Conservation (phyloP, 2,329 filamentous ascomycete genomes). For the Apiospora sp. region DNA sequence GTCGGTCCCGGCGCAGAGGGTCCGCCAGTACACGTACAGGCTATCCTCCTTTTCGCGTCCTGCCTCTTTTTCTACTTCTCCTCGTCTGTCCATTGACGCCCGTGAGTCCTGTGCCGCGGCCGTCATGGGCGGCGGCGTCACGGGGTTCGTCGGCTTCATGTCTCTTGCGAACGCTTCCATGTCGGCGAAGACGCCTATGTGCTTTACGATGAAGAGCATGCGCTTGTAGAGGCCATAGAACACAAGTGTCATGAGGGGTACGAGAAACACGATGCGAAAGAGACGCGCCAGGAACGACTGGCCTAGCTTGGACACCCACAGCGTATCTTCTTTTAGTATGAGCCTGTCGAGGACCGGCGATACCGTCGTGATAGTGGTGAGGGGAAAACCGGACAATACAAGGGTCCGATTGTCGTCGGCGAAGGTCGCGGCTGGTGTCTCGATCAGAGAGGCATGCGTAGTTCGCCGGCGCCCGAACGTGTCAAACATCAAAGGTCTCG, state of each 20-base stretch:
- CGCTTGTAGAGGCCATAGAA: neutral
- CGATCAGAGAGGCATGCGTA: neutral
- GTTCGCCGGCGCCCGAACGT: slow-evolving; percentile 20
- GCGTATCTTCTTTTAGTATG: no score
- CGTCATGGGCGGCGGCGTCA: neutral
- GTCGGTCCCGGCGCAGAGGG: slow-evolving; percentile 21
- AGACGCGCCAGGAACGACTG: neutral
- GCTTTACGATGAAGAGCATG: slow-evolving; percentile 6
- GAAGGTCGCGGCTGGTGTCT: neutral
- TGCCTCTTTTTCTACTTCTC: neutral
- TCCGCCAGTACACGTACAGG: slow-evolving; percentile 22
- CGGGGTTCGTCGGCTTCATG: slow-evolving; percentile 7
- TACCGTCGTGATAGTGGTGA: neutral
- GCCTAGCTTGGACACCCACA: neutral
- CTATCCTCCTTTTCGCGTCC: neutral
- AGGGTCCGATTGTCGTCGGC: neutral
- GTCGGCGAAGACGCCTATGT: slow-evolving; percentile 15
- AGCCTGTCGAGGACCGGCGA: neutral
- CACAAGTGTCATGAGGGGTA: neutral
- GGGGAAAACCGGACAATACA: neutral
- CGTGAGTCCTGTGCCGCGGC: no score
- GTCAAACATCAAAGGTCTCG: slow-evolving; percentile 23
- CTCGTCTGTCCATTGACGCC: no score
- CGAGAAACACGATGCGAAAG: neutral
- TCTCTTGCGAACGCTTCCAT: slow-evolving; percentile 7